Conservation (phyloP, 2,329 filamentous ascomycete species). For the Chaetomium globosum region DNA sequence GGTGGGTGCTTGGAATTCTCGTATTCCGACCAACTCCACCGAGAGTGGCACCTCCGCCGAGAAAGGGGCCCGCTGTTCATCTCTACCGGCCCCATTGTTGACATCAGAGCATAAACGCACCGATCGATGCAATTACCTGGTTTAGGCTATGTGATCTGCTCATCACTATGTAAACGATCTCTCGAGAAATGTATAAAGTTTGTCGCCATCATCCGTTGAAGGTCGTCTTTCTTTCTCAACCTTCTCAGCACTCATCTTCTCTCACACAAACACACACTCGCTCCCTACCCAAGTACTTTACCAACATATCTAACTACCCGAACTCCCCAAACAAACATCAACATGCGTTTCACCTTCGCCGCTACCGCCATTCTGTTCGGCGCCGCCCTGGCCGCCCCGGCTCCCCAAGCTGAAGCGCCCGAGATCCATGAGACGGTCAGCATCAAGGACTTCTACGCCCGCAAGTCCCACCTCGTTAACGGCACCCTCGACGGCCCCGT, state of each 20-base stretch:
- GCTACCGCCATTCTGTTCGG: conserved; percentile 4
- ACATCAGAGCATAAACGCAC: neutral
- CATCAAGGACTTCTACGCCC: conserved; percentile 4
- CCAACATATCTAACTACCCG: no score
- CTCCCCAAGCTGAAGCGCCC: neutral
- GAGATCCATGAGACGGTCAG: neutral
- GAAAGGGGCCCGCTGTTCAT: neutral
- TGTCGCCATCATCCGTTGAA: neutral
- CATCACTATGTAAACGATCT: neutral
- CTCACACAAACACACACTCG: neutral
- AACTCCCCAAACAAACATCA: neutral
- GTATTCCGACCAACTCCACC: neutral
- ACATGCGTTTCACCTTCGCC: conserved; percentile 4
- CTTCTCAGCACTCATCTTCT: neutral
- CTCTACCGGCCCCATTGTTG: neutral
- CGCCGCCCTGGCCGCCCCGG: conserved; percentile 4
- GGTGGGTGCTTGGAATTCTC: neutral
- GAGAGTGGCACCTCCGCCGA: neutral
- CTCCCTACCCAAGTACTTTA: no score
- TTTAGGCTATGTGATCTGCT: neutral
- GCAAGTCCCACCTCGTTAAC: neutral
- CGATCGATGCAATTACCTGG: neutral
- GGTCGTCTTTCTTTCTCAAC: neutral
- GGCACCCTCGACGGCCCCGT: neutral
- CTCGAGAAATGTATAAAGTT: neutral